Evolutionary conservation across 306 rosid genomes (phyloP), one percentile per base, ranked within the genome.

Genomic region (Albizia julibrissin): DNA sequence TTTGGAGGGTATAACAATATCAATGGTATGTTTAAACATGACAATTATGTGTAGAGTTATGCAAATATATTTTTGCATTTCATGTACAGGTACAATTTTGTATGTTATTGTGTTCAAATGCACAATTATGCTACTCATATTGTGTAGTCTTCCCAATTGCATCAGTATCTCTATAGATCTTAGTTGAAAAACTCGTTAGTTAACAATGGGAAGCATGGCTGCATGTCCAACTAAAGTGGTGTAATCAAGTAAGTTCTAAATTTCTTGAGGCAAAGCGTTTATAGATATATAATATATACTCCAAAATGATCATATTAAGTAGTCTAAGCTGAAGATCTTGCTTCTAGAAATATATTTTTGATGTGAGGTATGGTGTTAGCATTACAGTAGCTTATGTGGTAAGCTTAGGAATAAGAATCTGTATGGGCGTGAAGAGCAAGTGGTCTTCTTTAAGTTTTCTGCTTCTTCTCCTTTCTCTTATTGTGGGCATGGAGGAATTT

Each of bases 1-100:
- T 75, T 84, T 93, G 86, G 99, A 96, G 89, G 98, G 97, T 69
- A 92, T 96, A 71, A 76, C 94, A 65, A 67, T 96, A 84, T 93
- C 99, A 70, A 96, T 96, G 99, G 99, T 96, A 96, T 79, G 87
- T 75, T 54, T 40, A 72, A 44, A 77, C 65, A 22, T 65, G 80
- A 79, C 75, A 54, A 31, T 67, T 75, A 64, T 82, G 40, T 62
- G 62, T 66, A 80, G 62, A 49, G 62, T 68, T 68, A 79, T 65
- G 21, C 59, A 33, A 47, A 71, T 12, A 2, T 44, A 10, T 61
- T 80, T 68, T 42, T 46, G 27, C 54, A 69, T n/a, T 69, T 12
- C 47, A 40, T 69, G 54, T 22, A 39, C 26, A 42, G 42, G 50
- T 69, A 39, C 26, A 18, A 69, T 69, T 21, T n/a, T 21, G 47